Conservation (phyloP, 176 grass and related monocot species). For the Raddia distichophylla region DNA sequence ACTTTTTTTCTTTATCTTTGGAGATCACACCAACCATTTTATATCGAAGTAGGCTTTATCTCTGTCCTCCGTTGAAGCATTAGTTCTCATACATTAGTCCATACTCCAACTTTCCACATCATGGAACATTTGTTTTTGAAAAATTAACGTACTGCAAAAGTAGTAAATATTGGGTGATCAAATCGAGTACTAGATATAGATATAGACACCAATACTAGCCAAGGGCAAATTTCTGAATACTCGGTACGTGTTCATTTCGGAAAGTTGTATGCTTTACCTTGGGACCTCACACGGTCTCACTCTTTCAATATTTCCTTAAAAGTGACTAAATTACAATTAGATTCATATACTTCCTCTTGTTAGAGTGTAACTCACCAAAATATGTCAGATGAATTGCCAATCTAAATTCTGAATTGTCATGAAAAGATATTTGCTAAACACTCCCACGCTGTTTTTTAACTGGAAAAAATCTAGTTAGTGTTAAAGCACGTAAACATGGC, state of each 20-base stretch:
- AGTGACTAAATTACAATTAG: conserved; percentile 16
- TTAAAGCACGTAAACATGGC: background rate
- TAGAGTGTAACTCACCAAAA: background rate
- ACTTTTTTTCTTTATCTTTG: background rate
- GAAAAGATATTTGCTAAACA: background rate
- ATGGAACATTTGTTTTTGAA: background rate
- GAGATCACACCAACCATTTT: background rate
- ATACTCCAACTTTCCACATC: background rate
- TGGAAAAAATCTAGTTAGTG: background rate
- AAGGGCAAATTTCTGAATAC: background rate
- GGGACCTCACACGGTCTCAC: background rate
- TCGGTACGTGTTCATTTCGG: background rate
- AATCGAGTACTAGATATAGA: no score
- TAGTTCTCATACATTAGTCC: background rate
- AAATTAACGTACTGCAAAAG: no score
- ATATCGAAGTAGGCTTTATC: background rate
- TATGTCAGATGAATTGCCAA: background rate
- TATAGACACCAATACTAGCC: no score
- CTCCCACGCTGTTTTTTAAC: background rate
- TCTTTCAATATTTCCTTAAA: background rate
- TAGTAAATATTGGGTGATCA: no score
- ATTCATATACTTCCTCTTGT: background rate
- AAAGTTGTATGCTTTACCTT: background rate
- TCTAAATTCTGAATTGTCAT: conserved; percentile 17
- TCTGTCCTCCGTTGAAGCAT: background rate